Evolutionary conservation across 2,329 filamentous ascomycete genomes (phyloP), one percentile per base, ranked within the genome.

Genomic region (Paecilomyces variotii): DNA sequence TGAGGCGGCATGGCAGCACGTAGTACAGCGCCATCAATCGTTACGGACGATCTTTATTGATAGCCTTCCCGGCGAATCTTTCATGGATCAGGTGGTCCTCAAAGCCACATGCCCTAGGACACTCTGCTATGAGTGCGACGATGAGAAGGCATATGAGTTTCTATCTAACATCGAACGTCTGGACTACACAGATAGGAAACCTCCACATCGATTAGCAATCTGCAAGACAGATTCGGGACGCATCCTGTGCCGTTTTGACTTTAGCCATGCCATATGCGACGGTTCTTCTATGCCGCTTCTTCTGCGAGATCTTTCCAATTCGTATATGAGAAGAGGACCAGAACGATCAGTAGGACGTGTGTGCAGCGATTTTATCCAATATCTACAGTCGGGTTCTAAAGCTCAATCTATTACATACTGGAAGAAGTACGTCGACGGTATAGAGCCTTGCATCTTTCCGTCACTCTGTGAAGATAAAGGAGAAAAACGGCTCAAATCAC

Each of bases 391-490:
- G 1, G 63, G 63, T 35, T 65, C 71, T 4, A 66, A 67, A 4
- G 66, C 70, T 25, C 65, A 62, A 2, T 74, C 73, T 35, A 59
- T 77, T 14, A 64, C 68, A 14, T 80, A 79, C 62, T 81, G 79
- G 79, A 79, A 74, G 57, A 62, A 67, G 0, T 76, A 79, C 51
- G 69, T 81, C 6, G 67, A 70, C 1, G 77, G 75, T 9, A 59
- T 76, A 25, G 77, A 80, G 63, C 75, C 79, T 1, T 80, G 78
- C 61, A 67, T 75, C 54, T 80, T 81, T 62, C 79, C 78, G 3
- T 54, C 63, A 0, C 56, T 73, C 6, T 64, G 62, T 2, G 35
- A 60, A n/a, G 49, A 9, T 2, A 55, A 59, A 2, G 51, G 54
- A 2, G 55, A 50, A 3, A 61, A 59, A 25, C 49, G 30, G 30